Percentiles rank a stretch among this genome's conserved stretches.
These are phyloP conservation scores for Lineolata rhizophorae DNA, from an alignment of 495 filamentous ascomycete genomes.

Conservation along the genomic window DNA sequence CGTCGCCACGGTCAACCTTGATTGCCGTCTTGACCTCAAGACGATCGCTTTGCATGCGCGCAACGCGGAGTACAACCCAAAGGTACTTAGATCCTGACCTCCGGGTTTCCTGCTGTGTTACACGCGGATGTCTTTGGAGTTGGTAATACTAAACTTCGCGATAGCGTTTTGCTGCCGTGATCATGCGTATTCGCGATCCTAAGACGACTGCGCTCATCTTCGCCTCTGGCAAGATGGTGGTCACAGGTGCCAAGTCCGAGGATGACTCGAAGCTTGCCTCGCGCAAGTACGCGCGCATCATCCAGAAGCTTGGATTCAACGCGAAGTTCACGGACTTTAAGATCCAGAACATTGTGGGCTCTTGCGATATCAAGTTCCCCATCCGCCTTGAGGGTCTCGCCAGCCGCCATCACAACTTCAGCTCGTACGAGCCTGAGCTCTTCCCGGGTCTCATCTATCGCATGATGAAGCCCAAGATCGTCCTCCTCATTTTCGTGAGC, in stretches of 20 bases:
- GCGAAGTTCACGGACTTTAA: conserved; percentile 99
- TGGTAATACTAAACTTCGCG: conserved; percentile 20
- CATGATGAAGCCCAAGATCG: conserved; percentile 99
- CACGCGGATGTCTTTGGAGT: conserved; percentile 16
- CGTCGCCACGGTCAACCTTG: conserved; percentile 96
- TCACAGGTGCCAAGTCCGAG: conserved; percentile 95
- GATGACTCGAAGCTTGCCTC: conserved; percentile 94
- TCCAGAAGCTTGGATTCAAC: conserved; percentile 98
- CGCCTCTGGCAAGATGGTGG: conserved; percentile 97
- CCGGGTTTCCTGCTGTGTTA: conserved; percentile 11
- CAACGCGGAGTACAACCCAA: conserved; percentile 96
- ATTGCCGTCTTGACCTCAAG: conserved; percentile 95
- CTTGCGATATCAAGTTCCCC: conserved; percentile 98
- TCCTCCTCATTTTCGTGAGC: conserved; percentile 94
- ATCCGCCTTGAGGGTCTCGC: conserved; percentile 93
- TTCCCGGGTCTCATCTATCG: conserved; percentile 99
- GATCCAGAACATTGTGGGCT: conserved; percentile 98
- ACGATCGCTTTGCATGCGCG: conserved; percentile 95
- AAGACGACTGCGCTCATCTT: conserved; percentile 98
- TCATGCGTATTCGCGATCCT: conserved; percentile 98
- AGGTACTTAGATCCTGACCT: conserved; percentile 35
- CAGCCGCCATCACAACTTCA: conserved; percentile 95
- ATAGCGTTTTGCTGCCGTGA: conserved; percentile 97
- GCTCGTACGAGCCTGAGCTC: conserved; percentile 93
- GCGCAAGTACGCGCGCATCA: conserved; percentile 96